These are phyloP conservation scores for Micromonas pusilla DNA, from an alignment of 139 green algal genomes.

Conservation along the genomic window DNA sequence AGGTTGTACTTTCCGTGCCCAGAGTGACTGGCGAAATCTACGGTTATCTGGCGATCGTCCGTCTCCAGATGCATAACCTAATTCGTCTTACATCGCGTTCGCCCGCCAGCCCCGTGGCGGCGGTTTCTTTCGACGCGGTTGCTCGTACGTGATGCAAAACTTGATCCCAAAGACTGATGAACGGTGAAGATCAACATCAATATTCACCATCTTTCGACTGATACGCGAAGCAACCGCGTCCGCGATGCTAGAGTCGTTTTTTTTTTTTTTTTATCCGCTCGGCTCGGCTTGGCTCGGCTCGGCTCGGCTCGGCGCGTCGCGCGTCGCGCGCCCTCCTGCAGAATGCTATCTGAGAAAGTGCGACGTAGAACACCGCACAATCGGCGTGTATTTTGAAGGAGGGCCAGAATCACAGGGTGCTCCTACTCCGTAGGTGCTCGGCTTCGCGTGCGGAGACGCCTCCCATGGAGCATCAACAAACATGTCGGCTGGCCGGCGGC, in stretches of 20 bases:
- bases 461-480: not conserved
- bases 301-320: too few species aligned
- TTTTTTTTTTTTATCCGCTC: not conserved
- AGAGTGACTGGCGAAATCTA: not conserved
- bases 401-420: not conserved
- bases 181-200: constrained; percentile 12
- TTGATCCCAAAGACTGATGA: constrained; percentile 13
- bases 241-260: not conserved
- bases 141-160: not conserved
- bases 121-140: not conserved
- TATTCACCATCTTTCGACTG: constrained; percentile 31
- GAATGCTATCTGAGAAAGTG: not conserved
- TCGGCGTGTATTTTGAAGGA: constrained; percentile 15
- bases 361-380: constrained; percentile 15
- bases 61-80: not conserved
- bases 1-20: not conserved
- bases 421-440: not conserved
- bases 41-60: not conserved
- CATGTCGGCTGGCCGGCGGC: not conserved
- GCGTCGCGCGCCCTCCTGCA: constrained; percentile 4
- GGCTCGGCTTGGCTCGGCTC: not conserved
- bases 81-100: not conserved
- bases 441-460: not conserved
- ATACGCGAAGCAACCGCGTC: not conserved
- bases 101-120: not conserved